phyloP scores from a whole-genome alignment of 257 asterid species.

The Fraxinus anomala region DNA sequence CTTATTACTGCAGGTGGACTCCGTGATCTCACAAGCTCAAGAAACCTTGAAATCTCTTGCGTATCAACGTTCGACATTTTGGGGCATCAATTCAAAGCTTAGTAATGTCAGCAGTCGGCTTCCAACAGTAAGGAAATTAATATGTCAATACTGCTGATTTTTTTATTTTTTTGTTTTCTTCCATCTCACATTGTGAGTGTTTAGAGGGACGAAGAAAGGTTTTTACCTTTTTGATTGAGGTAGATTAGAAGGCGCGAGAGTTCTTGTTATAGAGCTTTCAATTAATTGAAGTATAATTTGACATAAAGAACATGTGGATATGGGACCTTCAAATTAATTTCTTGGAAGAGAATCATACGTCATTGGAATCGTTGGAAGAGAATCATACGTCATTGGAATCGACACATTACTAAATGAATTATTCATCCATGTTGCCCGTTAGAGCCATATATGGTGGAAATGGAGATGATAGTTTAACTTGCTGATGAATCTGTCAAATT shows the following conservation, averaged over 20 bases:
- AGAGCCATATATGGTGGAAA: constrained; percentile 15
- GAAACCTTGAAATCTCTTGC: constrained; percentile 83
- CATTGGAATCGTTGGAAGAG: background rate
- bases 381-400: background rate
- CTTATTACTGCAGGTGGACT: constrained; percentile 67
- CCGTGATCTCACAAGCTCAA: constrained; percentile 91
- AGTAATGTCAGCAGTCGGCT: constrained; percentile 95
- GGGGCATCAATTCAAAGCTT: constrained; percentile 85
- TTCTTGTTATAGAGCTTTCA: background rate
- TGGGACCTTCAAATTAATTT: background rate
- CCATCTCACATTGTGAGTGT: no score
- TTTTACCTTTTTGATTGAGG: background rate
- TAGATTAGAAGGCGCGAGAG: background rate
- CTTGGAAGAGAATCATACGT: background rate
- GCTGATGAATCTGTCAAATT: constrained; percentile 2
- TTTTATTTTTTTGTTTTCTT: no score
- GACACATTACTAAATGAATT: background rate
- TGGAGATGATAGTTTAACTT: background rate
- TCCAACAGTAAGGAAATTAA: constrained; percentile 57
- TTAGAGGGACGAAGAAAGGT: background rate
- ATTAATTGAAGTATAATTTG: background rate
- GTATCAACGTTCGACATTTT: constrained; percentile 90
- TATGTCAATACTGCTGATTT: background rate
- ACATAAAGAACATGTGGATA: background rate
- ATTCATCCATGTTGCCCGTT: background rate